A percentile compares a stretch with the other conserved stretches of the same genome.
phyloP scores from a whole-genome alignment of 1,139 yeast species.

The Meyerozyma guilliermondii region DNA sequence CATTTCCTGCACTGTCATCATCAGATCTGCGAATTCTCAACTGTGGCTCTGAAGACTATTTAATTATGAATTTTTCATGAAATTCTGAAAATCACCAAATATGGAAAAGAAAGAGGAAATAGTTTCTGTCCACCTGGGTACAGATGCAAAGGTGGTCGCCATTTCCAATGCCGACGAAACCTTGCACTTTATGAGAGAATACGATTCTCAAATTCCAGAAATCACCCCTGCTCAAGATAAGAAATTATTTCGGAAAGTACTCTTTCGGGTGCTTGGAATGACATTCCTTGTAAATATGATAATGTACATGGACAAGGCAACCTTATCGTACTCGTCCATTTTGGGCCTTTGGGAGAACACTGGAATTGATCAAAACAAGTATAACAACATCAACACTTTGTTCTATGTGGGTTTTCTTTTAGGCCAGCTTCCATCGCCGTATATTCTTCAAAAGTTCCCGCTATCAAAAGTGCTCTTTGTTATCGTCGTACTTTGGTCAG shows the following conservation, averaged over 20 bases:
- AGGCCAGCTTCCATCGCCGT: slow-evolving; percentile 29
- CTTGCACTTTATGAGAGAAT: background rate
- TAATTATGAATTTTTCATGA: background rate
- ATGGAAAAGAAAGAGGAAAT: background rate
- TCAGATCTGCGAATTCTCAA: background rate
- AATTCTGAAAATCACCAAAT: background rate
- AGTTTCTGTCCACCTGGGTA: background rate
- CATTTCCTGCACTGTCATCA: background rate
- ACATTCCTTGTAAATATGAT: slow-evolving; percentile 30
- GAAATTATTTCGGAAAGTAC: slow-evolving; percentile 26
- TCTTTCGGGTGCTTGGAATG: slow-evolving; percentile 26
- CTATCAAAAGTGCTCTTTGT: slow-evolving; percentile 24
- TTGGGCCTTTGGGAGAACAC: slow-evolving; percentile 39
- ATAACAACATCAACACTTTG: slow-evolving; percentile 32
- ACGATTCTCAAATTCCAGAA: slow-evolving; percentile 17
- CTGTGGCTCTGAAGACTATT: background rate
- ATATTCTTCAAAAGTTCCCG: slow-evolving; percentile 28
- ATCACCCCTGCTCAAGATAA: slow-evolving; percentile 29
- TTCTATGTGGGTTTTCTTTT: slow-evolving; percentile 34
- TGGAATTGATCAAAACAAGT: slow-evolving; percentile 24
- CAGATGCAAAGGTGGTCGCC: background rate
- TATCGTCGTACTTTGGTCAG: slow-evolving; percentile 31
- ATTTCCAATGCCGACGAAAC: background rate
- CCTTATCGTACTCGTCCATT: slow-evolving; percentile 37
- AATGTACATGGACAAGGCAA: slow-evolving; percentile 42